Evolutionary conservation across 2,329 filamentous ascomycete species (phyloP).

Genomic region (Colletotrichum aenigma): DNA sequence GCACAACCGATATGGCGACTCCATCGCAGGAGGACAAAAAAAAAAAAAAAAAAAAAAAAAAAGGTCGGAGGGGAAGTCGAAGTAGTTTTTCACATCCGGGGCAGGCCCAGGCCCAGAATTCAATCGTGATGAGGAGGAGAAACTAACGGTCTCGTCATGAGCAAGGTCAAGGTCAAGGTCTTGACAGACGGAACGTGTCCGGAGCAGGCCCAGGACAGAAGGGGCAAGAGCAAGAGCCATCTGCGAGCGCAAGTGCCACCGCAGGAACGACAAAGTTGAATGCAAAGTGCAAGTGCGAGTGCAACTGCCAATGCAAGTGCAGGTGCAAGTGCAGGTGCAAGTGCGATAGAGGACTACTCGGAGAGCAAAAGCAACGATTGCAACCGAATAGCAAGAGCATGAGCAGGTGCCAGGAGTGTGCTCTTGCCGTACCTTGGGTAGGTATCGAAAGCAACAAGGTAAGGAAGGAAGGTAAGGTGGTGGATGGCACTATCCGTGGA

Average conservation of each 20-base stretch:
- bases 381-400: neutral
- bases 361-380: too few relatives aligned
- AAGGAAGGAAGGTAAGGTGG: neutral
- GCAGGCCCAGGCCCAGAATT: neutral
- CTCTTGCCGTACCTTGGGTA: neutral
- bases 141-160: neutral
- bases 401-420: neutral
- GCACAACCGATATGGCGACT: neutral
- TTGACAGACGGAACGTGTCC: neutral
- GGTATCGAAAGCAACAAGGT: neutral
- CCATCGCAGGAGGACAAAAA: neutral
- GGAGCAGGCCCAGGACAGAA: neutral
- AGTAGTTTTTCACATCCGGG: neutral
- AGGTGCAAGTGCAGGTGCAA: neutral
- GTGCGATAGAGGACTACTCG: neutral
- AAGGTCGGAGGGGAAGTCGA: neutral
- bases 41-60: neutral
- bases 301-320: neutral
- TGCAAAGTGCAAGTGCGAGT: neutral
- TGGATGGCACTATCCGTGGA: neutral
- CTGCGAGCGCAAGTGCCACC: neutral
- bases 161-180: neutral
- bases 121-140: neutral
- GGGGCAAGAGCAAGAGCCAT: neutral
- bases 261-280: neutral